phyloP scores from a whole-genome alignment of 495 filamentous ascomycete species.

The Clohesyomyces aquaticus region DNA sequence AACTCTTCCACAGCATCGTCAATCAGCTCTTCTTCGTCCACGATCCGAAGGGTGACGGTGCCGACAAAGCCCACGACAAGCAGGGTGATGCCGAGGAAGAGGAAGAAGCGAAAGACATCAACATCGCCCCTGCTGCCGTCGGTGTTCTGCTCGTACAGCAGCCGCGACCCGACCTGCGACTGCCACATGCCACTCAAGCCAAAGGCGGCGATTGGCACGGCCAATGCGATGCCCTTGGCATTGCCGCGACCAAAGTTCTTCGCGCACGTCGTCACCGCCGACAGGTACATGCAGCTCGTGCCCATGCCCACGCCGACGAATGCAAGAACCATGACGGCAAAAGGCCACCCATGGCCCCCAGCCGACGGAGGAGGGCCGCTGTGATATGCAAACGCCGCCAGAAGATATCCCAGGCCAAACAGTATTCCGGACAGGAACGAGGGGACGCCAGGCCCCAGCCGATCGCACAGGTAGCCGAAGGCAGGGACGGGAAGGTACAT shows the following conservation, averaged over 20 bases:
- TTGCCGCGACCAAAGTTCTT: constrained; percentile 94
- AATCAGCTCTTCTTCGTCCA: constrained; percentile 72
- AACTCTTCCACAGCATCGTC: constrained; percentile 83
- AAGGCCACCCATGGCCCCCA: constrained; percentile 70
- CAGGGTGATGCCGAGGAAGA: constrained; percentile 74
- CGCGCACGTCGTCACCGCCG: constrained; percentile 86
- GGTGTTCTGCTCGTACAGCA: constrained; percentile 67
- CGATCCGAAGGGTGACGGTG: constrained; percentile 69
- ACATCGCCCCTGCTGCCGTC: constrained; percentile 74
- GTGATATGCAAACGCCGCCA: constrained; percentile 78
- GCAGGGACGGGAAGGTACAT: constrained; percentile 88
- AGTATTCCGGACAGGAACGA: constrained; percentile 69
- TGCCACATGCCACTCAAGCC: constrained; percentile 94
- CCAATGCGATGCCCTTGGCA: constrained; percentile 85
- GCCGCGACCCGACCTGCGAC: constrained; percentile 80
- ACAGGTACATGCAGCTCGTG: constrained; percentile 84
- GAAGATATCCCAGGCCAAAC: constrained; percentile 79
- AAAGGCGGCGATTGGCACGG: constrained; percentile 87
- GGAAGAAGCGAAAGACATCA: constrained; percentile 82
- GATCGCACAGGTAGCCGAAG: constrained; percentile 90
- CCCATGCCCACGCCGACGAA: constrained; percentile 81
- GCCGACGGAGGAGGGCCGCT: constrained; percentile 60
- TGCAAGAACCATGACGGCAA: constrained; percentile 78
- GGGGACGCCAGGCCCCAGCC: constrained; percentile 75
- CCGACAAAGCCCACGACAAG: constrained; percentile 73